Evolutionary conservation across 345 rosid genomes (phyloP).

Genomic region (Mallotus nudiflorus): DNA sequence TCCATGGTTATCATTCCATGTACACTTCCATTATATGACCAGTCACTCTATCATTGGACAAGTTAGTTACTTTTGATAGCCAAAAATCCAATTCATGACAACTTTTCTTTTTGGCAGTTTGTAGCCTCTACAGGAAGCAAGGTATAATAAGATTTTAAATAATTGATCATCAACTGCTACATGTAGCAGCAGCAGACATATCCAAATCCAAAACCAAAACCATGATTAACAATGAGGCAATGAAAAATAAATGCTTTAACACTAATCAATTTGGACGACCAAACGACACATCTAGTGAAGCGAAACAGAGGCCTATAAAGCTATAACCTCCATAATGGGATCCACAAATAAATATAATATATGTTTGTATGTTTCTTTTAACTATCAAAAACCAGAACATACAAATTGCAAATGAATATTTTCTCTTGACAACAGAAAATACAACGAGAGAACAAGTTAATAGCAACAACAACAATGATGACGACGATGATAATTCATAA

Average conservation of each 20-base stretch:
- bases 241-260: not conserved
- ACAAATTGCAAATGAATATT: constrained; percentile 24
- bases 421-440: not conserved
- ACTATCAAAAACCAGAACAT: constrained; percentile 20
- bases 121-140: constrained; percentile 37
- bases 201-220: no score
- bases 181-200: not conserved
- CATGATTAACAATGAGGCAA: not conserved
- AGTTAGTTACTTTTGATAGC: constrained; percentile 21
- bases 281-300: constrained; percentile 10
- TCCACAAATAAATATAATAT: not conserved
- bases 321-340: not conserved
- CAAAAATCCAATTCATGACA: constrained; percentile 9
- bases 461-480: no score
- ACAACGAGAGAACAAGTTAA: constrained; percentile 11
- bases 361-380: not conserved
- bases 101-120: constrained; percentile 32
- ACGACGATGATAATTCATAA: no score
- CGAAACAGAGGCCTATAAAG: not conserved
- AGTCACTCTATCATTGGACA: constrained; percentile 20
- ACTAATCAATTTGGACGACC: not conserved
- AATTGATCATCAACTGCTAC: constrained; percentile 14
- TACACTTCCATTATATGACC: not conserved
- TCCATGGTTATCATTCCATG: constrained; percentile 20
- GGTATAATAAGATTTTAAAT: not conserved